phyloP scores from a whole-genome alignment of 164 flowering plant species.

The Akebia trifoliata region DNA sequence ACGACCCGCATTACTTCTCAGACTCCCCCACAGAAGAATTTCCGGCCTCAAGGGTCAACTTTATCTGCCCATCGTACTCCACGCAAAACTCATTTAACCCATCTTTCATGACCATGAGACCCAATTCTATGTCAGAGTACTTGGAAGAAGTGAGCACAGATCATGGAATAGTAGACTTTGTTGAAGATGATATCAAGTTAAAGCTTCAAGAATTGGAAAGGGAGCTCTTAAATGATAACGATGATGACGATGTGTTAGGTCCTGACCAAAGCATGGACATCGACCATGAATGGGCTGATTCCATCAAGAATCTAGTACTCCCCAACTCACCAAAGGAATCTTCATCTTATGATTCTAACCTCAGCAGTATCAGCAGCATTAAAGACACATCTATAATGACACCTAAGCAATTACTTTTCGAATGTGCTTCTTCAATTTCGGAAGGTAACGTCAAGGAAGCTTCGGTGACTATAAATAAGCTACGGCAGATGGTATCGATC shows the following conservation, averaged over 20 bases:
- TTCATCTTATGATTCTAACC: constrained; percentile 57
- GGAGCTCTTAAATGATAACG: constrained; percentile 55
- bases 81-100: too few species aligned
- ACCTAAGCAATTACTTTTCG: constrained; percentile 65
- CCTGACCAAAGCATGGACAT: constrained; percentile 47
- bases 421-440: constrained; percentile 65
- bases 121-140: constrained; percentile 30
- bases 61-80: constrained; percentile 29
- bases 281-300: constrained; percentile 59
- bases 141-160: constrained; percentile 42
- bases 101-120: too few species aligned
- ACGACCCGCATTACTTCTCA: constrained; percentile 47
- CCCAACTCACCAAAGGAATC: constrained; percentile 75
- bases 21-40: constrained; percentile 27
- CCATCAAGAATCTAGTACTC: constrained; percentile 25
- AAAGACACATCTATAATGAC: constrained; percentile 37
- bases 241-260: constrained; percentile 31
- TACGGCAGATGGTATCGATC: constrained; percentile 75
- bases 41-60: constrained; percentile 9
- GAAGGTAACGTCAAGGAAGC: constrained; percentile 66
- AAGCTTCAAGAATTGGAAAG: constrained; percentile 84
- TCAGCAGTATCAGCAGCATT: constrained; percentile 59
- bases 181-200: constrained; percentile 46
- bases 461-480: constrained; percentile 46
- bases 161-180: constrained; percentile 31